Evolutionary conservation across 2,329 filamentous ascomycete genomes (phyloP), one percentile per base, ranked within the genome.

Genomic region (Penicillium sp.): DNA sequence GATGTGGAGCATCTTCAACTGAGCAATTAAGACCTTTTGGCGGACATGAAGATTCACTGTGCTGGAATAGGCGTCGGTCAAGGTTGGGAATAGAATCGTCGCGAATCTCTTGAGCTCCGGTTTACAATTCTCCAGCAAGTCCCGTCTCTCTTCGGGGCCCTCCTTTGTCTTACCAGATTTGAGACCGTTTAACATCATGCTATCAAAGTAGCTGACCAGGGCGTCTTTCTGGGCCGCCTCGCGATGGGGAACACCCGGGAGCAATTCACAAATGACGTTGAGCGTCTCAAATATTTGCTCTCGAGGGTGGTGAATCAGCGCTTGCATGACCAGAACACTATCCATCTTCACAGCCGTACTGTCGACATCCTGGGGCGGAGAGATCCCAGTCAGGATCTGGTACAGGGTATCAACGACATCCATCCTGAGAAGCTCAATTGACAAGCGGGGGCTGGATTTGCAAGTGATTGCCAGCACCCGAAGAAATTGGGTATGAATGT

Each of bases 241-340:
- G 36, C 78, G 73, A 34, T 74, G 76, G 9, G 84, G 82, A 11
- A 91, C 73, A 34, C 80, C 83, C 1, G 91, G 90, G 23, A 98
- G 76, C 19, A 98, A 74, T 69, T 98, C 93, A 70, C 93, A 96
- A 50, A 98, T 89, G 49, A 98, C 89, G 62, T 97, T 97, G 48
- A 98, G 77, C 1, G 94, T 96, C 71, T 98, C 93, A 54, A 91
- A 93, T 13, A 98, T 87, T 67, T 98, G 93, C 53, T 98, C 94
- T 41, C 90, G 83, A 5, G 93, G 93, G 27, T 91, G 83, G 60
- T 97, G 93, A 36, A 98, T 95, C 48, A 98, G 76, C 25, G 94
- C 89, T 69, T 98, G 93, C 94, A 98, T 98, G 57, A 98, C 93
- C 31, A 98, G 80, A 39, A 97, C 91, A 59, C 89, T 95, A 66